Conservation (phyloP, 108 stramenopile species). For the Nitzschia sp. region DNA sequence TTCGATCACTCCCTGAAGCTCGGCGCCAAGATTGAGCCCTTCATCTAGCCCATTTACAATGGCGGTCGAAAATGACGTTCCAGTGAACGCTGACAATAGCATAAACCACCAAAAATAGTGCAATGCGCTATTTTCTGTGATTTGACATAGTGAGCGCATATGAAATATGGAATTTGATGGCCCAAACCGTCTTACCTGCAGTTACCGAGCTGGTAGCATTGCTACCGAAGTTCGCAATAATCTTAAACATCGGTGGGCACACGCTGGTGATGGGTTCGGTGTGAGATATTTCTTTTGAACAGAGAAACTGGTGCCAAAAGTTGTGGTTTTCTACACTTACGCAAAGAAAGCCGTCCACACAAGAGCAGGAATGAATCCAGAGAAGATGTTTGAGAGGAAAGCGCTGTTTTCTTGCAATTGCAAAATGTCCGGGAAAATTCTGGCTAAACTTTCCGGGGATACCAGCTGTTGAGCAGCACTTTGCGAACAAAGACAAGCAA, state of each 20-base stretch:
- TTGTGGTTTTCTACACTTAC: slow-evolving; percentile 6
- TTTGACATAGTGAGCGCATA: not conserved
- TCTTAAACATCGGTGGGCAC: slow-evolving; percentile 87
- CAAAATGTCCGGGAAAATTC: slow-evolving; percentile 52
- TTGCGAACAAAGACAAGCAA: not conserved
- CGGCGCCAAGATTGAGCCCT: slow-evolving; percentile 42
- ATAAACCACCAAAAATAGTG: slow-evolving; percentile 90
- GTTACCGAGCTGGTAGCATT: slow-evolving; percentile 71
- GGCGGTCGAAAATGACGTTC: slow-evolving; percentile 63
- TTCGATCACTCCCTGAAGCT: slow-evolving; percentile 43
- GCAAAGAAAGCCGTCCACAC: slow-evolving; percentile 76
- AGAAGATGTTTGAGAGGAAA: slow-evolving; percentile 50
- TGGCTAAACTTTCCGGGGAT: slow-evolving; percentile 41
- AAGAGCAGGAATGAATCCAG: slow-evolving; percentile 69
- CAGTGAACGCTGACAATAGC: slow-evolving; percentile 79
- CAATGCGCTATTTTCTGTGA: slow-evolving; percentile 67
- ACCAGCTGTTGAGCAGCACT: slow-evolving; percentile 45
- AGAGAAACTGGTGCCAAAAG: not conserved
- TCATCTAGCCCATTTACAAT: slow-evolving; percentile 55
- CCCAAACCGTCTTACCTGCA: slow-evolving; percentile 29
- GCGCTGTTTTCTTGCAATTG: slow-evolving; percentile 33
- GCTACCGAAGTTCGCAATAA: slow-evolving; percentile 84
- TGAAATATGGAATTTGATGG: not conserved
- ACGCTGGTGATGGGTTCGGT: slow-evolving; percentile 9
- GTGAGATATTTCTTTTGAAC: not conserved